These are phyloP conservation scores for Acmispon strigosus DNA, from an alignment of 306 rosid species.

Conservation along the genomic window DNA sequence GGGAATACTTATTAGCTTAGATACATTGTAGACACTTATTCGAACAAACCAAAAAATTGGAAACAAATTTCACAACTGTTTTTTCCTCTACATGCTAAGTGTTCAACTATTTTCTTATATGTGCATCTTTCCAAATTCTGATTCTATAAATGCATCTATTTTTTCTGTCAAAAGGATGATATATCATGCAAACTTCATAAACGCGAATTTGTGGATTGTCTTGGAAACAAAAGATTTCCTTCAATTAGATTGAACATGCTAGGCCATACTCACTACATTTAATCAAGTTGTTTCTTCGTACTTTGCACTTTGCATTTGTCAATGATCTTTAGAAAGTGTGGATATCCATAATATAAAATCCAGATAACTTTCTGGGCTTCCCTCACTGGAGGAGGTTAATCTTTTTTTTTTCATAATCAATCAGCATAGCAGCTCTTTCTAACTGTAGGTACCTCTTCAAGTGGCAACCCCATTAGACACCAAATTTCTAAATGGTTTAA, in stretches of 20 bases:
- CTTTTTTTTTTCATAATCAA: not conserved
- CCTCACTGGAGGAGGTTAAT: conserved; percentile 11
- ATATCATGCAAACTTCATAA: conserved; percentile 1
- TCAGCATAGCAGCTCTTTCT: conserved; percentile 23
- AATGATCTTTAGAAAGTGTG: conserved; percentile 8
- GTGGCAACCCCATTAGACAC: conserved; percentile 58
- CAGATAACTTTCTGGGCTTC: conserved; percentile 12
- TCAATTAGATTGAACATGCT: not conserved
- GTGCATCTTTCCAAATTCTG: not conserved
- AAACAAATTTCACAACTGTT: conserved; percentile 4
- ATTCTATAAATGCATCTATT: conserved; percentile 5
- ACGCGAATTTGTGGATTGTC: not conserved
- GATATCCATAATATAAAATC: not conserved
- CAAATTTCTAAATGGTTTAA: conserved; percentile 56
- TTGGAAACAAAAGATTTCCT: not conserved
- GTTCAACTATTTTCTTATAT: not conserved
- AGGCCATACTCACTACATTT: not conserved
- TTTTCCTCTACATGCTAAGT: not conserved
- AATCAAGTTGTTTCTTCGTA: conserved; percentile 4
- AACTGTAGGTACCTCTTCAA: conserved; percentile 64
- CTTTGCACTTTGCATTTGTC: not conserved
- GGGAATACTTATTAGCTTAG: not conserved
- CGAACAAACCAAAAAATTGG: not conserved
- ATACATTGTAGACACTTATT: not conserved
- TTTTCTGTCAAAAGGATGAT: conserved; percentile 17